Conservation (phyloP, 371 early-diverging fungal species). For the Capniomyces stellatus region DNA sequence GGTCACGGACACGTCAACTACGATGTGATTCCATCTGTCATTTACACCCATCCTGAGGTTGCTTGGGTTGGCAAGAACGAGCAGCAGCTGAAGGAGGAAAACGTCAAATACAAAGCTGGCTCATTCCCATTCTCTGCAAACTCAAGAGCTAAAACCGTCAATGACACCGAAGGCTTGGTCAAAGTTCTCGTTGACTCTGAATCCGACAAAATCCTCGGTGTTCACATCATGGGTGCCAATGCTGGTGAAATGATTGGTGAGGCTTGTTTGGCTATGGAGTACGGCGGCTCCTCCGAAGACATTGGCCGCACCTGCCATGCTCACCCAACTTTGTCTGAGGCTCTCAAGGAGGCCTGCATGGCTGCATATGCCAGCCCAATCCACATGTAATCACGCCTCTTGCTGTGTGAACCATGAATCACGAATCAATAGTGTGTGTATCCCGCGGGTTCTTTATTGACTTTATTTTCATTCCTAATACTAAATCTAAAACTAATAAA, state of each 20-base stretch:
- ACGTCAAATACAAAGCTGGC: slow-evolving; percentile 71
- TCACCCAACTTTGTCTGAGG: slow-evolving; percentile 92
- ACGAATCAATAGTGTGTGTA: too few species aligned
- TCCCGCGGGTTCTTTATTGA: too few species aligned
- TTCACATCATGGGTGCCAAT: slow-evolving; percentile 93
- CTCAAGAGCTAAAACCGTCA: slow-evolving; percentile 93
- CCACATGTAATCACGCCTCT: slow-evolving; percentile 40
- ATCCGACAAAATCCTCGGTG: slow-evolving; percentile 89
- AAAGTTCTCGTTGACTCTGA: slow-evolving; percentile 91
- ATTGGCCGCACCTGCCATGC: slow-evolving; percentile 96
- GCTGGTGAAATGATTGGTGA: slow-evolving; percentile 99
- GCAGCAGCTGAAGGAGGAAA: slow-evolving; percentile 71
- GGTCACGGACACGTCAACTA: slow-evolving; percentile 97
- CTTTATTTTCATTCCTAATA: too few species aligned
- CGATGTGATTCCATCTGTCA: slow-evolving; percentile 90
- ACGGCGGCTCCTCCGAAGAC: slow-evolving; percentile 91
- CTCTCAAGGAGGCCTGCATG: slow-evolving; percentile 95
- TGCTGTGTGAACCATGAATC: too few species aligned
- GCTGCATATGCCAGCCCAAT: slow-evolving; percentile 55
- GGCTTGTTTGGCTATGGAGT: slow-evolving; percentile 92
- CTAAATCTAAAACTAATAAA: too few species aligned
- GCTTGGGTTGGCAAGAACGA: slow-evolving; percentile 98
- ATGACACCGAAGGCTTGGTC: slow-evolving; percentile 83
- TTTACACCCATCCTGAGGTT: slow-evolving; percentile 97
- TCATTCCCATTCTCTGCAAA: slow-evolving; percentile 92